Evolutionary conservation across 805 yeast species (phyloP).

Genomic region (Komagataella ulmi): DNA sequence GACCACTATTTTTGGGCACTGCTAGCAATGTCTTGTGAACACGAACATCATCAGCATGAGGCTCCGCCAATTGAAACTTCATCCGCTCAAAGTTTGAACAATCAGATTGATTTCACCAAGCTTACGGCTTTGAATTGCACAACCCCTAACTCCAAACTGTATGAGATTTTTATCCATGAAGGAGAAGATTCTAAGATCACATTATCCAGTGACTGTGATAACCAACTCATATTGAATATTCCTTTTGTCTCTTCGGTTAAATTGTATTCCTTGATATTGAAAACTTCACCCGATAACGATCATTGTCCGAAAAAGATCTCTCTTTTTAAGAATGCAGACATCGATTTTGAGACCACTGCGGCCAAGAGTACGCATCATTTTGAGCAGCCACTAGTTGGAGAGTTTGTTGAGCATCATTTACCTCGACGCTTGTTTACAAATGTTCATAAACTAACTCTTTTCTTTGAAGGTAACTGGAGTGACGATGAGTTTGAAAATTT

Average conservation of each 20-base stretch:
- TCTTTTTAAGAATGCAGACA: slow-evolving; percentile 56
- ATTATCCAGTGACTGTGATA: slow-evolving; percentile 59
- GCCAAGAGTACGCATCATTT: slow-evolving; percentile 35
- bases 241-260: slow-evolving; percentile 72
- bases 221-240: slow-evolving; percentile 61
- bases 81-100: slow-evolving; percentile 51
- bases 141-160: slow-evolving; percentile 34
- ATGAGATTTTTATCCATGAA: slow-evolving; percentile 35
- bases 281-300: slow-evolving; percentile 43
- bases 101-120: slow-evolving; percentile 44
- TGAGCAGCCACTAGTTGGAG: slow-evolving; percentile 57
- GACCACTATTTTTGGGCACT: background rate
- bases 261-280: slow-evolving; percentile 56
- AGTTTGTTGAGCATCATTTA: slow-evolving; percentile 69
- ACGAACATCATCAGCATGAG: slow-evolving; percentile 21
- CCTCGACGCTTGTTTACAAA: slow-evolving; percentile 69
- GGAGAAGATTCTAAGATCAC: slow-evolving; percentile 32
- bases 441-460: slow-evolving; percentile 51
- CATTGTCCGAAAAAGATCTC: slow-evolving; percentile 60
- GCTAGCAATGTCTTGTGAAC: slow-evolving; percentile 6
- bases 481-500: slow-evolving; percentile 47
- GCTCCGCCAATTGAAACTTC: slow-evolving; percentile 61
- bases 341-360: slow-evolving; percentile 52
- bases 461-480: slow-evolving; percentile 53
- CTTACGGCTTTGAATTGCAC: slow-evolving; percentile 52